Evolutionary conservation across 352 stramenopile genomes (phyloP), one percentile per base, ranked within the genome.

Genomic region (Elongisporangium undulatum): DNA sequence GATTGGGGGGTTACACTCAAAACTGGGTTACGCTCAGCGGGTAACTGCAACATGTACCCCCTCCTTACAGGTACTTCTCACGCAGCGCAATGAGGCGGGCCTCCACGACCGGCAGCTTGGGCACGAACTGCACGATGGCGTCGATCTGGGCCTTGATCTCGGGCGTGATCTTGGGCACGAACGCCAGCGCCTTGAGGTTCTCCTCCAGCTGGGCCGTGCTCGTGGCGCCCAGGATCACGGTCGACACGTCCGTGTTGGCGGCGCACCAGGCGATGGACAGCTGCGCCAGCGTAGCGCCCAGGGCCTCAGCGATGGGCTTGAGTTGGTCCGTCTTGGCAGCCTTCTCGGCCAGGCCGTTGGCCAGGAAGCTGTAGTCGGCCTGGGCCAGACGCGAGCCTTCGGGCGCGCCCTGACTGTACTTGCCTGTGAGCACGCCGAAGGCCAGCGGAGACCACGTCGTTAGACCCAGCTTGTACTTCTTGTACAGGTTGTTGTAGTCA

Each of bases 401-500:
- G 7, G 55, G 63, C 17, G 58, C 59, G 19, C 57, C 69, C 13
- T 51, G n/a, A 13, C 61, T 60, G 72, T 87, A 85, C 66, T 87
- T 87, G 61, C 67, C 72, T 22, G 77, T 83, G 41, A 87, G 62
- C 3, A 84, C 53, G 3, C 58, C 58, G 1, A 64, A 63, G 23
- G 8, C 4, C 4, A 87, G 55, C 22, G 76, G 76, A 34, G 65
- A 79, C 63, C 67, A 87, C 26, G 64, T 72, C 21, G 76, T 81
- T 15, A 76, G 58, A 20, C 74, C 77, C 19, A 77, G 23, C 6
- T 79, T 78, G 59, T 82, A 84, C 16, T 69, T 59, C 45, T 66
- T 57, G 63, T 74, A 79, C 58, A 91, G 62, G 29, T 82, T 75
- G 55, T 74, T 68, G 56, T 84, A 92, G 64, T 92, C 74, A 52